phyloP scores from a whole-genome alignment of 495 filamentous ascomycete genomes.

The Penicillium robsamsonii region DNA sequence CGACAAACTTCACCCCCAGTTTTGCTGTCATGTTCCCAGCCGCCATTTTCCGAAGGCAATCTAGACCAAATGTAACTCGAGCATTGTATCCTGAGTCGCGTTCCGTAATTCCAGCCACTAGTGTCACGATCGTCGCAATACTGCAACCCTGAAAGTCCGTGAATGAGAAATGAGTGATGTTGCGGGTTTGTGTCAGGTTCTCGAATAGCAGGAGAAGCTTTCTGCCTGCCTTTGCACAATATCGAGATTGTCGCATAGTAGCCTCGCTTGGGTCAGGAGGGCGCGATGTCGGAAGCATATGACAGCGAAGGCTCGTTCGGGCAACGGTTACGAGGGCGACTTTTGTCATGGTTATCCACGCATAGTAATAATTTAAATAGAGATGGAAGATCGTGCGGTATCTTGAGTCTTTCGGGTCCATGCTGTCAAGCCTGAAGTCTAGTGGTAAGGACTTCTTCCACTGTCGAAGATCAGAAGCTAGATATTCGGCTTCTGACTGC shows the following conservation, averaged over 20 bases:
- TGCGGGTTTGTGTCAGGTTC: constrained; percentile 9
- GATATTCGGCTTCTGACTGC: background rate
- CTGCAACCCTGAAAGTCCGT: constrained; percentile 36
- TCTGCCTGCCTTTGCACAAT: constrained; percentile 22
- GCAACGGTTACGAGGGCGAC: constrained; percentile 22
- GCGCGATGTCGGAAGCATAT: background rate
- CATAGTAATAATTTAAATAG: constrained; percentile 28
- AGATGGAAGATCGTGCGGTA: constrained; percentile 27
- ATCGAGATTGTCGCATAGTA: constrained; percentile 5
- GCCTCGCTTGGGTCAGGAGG: background rate
- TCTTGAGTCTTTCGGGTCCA: constrained; percentile 14
- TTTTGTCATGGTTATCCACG: constrained; percentile 26
- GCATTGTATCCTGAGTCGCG: constrained; percentile 23
- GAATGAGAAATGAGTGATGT: constrained; percentile 29
- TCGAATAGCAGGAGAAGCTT: constrained; percentile 26
- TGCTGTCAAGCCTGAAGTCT: constrained; percentile 19
- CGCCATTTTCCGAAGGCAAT: constrained; percentile 25
- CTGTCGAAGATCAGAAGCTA: constrained; percentile 17
- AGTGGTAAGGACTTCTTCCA: constrained; percentile 25
- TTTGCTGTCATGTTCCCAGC: constrained; percentile 25
- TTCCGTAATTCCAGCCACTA: constrained; percentile 26
- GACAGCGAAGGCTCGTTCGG: constrained; percentile 6
- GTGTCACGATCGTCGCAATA: constrained; percentile 30
- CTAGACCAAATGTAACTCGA: constrained; percentile 21
- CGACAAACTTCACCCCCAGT: constrained; percentile 27